A percentile compares a stretch with the other conserved stretches of the same genome.
These are phyloP conservation scores for Mycothermus thermophilus DNA, from an alignment of 495 filamentous ascomycete species.

Conservation along the genomic window DNA sequence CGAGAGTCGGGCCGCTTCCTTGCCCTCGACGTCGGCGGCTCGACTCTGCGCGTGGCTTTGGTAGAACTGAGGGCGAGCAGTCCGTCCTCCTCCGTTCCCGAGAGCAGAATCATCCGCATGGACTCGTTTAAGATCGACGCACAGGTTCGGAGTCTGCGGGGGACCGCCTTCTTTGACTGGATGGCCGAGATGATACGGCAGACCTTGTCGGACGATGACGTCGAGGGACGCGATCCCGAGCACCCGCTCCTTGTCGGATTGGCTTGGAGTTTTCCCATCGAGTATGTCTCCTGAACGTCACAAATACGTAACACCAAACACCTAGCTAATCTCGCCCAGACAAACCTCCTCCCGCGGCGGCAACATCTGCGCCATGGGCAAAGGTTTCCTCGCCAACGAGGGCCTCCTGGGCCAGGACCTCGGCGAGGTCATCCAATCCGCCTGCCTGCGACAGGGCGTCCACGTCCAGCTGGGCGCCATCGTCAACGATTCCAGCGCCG, in stretches of 20 bases:
- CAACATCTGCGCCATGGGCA: conserved; percentile 70
- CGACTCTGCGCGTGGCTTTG: conserved; percentile 65
- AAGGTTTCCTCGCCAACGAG: conserved; percentile 51
- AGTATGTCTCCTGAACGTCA: conserved; percentile 35
- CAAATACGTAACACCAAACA: background rate
- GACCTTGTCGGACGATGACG: conserved; percentile 26
- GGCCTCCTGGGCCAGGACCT: conserved; percentile 39
- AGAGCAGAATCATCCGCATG: conserved; percentile 31
- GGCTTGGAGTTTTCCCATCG: conserved; percentile 80
- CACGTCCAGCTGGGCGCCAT: conserved; percentile 60
- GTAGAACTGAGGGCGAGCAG: conserved; percentile 47
- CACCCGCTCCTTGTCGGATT: conserved; percentile 47
- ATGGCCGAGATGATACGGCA: conserved; percentile 64
- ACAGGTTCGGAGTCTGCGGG: conserved; percentile 29
- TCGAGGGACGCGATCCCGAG: conserved; percentile 14
- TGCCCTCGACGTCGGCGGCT: conserved; percentile 56
- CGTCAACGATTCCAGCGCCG: conserved; percentile 73
- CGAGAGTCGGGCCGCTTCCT: conserved; percentile 51
- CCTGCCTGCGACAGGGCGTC: conserved; percentile 29
- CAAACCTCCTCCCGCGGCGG: conserved; percentile 66
- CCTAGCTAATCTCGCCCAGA: conserved; percentile 27
- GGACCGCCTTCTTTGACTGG: conserved; percentile 59
- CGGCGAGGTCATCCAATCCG: conserved; percentile 36
- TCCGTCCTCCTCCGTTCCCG: conserved; percentile 7
- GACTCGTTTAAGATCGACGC: conserved; percentile 38